Evolutionary conservation across 495 filamentous ascomycete species (phyloP), one percentile per base, ranked within the genome.

Genomic region (Aspergillus haitiensis): DNA sequence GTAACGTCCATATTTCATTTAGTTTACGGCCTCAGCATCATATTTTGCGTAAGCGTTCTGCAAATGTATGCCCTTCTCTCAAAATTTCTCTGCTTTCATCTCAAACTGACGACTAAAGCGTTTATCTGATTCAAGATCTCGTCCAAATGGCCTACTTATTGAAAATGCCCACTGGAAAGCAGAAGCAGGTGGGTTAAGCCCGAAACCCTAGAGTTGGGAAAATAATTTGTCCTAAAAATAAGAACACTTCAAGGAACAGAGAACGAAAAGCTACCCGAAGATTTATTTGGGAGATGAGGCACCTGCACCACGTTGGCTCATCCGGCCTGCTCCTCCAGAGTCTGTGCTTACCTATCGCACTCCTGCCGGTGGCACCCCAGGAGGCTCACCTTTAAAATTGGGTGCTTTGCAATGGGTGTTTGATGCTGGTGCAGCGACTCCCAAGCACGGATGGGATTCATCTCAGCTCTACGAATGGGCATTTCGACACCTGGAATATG

Each of bases 361-460:
- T 35, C 33, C 3, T 48, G 18, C 37, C 15, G 6, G n/a, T 7
- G 34, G 34, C 11, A 5, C 27, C 21, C 45, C 50, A 39, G 36
- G 39, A 31, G 21, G 12, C 40, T 37, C n/a, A 15, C 50, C 46
- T 21, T 50, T 34, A 33, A 8, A 32, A 32, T 33, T 54, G 32
- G 58, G 58, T 9, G 35, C 54, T 6, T 47, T 72, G 18, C 10
- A 58, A 13, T 74, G 72, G 72, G 48, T 36, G 6, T 71, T 74
- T 42, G 70, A 74, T 3, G 42, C 66, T 16, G 72, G 70, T n/a
- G 16, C 60, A 11, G 2, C 33, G 0, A 10, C 31, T 15, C 21
- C n/a, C 8, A 64, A 61, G 60, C 51, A 56, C 9, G 50, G 53
- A 0, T 34, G 65, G 47, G 48, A 48, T 6, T 2, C 50, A 32